Base-by-base conservation (phyloP, 2,329 filamentous ascomycete genomes). In the Malbranchea cinnamomea region DNA sequence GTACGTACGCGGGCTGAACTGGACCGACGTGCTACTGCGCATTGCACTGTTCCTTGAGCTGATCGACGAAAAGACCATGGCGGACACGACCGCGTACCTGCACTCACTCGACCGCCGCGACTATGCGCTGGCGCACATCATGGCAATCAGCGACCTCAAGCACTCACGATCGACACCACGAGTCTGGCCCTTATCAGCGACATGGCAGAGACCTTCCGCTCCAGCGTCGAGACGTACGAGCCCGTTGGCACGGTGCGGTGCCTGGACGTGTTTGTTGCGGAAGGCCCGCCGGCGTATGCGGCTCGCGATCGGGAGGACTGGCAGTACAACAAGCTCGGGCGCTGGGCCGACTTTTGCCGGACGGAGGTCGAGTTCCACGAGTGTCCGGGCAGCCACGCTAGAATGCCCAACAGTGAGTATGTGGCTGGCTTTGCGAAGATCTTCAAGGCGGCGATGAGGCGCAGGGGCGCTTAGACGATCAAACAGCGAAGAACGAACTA, bases 201-300 rank as follows among this genome's bases (percentile, higher is more conserved):
- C 14, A 16, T 15, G 15, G 10, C 29, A 19, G 20, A 30, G 14
- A 23, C 14, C n/a, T 15, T 17, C 23, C n/a, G 32, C 21, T 13
- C 14, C 10, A 9, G 12, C 11, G 11, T 31, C 19, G 8, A 19
- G 22, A 15, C 26, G 17, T 66, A 65, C 37, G 54, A 64, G 27
- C 61, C 61, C 2, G n/a, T 11, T 0, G 59, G 59, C 0, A 32
- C 14, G 1, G 51, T 63, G 0, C 31, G 34, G 1, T 9, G 19
- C 2, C 52, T 64, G 26, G 60, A 65, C 40, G 46, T 63, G 1
- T 63, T 65, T 34, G 49, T 53, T 19, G 53, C 51, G 2, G 37
- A 41, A 4, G n/a, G n/a, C n/a, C 58, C 59, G 8, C 38, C 54
- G 2, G 45, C 37, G 18, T 37, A 36, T 2, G 48, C 44, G 3